Conservation (phyloP, 78 protist genomes). For the Ministeria vibrans region DNA sequence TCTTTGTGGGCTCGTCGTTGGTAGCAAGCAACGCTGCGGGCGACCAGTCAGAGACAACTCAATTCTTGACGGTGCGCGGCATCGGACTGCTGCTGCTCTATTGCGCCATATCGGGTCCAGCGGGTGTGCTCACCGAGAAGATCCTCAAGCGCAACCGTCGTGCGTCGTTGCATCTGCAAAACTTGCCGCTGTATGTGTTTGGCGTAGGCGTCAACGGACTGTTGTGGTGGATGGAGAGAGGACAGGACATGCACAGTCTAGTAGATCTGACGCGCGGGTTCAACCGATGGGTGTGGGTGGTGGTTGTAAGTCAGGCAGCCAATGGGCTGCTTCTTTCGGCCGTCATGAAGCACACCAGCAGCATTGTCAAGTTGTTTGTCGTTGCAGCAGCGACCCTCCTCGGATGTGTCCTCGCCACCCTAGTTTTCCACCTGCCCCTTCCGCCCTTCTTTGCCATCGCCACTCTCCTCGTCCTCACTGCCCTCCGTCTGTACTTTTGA, state of each 20-base stretch:
- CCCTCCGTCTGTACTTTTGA: not conserved
- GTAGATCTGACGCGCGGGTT: not conserved
- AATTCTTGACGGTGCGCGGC: not conserved
- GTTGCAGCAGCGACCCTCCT: not conserved
- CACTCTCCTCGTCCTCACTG: not conserved
- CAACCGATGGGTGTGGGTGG: not conserved
- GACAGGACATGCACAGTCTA: no score
- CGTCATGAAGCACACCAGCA: constrained; percentile 11
- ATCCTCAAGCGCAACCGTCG: not conserved
- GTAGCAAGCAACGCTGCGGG: no score
- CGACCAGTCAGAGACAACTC: no score
- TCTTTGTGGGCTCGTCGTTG: no score
- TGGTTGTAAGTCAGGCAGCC: not conserved
- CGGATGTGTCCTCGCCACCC: not conserved
- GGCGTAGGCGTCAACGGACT: not conserved
- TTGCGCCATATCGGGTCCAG: not conserved
- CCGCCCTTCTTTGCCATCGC: not conserved
- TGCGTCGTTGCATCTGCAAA: not conserved
- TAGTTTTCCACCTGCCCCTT: not conserved
- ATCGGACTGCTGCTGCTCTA: not conserved
- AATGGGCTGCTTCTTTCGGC: not conserved
- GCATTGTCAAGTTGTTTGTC: not conserved
- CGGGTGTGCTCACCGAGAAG: not conserved
- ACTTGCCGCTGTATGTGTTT: not conserved
- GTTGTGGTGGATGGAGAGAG: not conserved